Conservation (phyloP, 805 yeast species). For the Wickerhamiella bombiphila region DNA sequence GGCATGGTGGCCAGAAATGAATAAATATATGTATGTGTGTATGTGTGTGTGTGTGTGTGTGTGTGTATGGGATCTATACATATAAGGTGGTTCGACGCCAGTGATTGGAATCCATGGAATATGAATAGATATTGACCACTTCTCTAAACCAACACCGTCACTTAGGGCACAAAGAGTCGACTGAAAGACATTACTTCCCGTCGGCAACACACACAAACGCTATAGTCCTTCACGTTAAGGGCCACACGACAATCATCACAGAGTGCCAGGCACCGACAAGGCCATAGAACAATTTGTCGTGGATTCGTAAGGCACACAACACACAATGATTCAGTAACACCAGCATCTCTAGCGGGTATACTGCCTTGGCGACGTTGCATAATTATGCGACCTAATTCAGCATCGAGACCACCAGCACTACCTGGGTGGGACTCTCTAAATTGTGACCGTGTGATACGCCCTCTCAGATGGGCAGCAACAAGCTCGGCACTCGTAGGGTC, state of each 20-base stretch:
- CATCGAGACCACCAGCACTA: background rate
- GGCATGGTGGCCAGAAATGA: conserved; percentile 3
- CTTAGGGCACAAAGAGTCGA: conserved; percentile 41
- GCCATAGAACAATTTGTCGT: conserved; percentile 78
- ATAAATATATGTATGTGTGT: background rate
- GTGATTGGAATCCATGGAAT: too few species aligned
- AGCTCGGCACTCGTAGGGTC: conserved; percentile 1
- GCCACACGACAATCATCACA: conserved; percentile 74
- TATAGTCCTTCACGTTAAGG: conserved; percentile 55
- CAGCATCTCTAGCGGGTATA: background rate
- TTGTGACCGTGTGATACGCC: background rate
- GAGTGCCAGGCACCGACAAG: conserved; percentile 77
- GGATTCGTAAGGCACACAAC: conserved; percentile 68
- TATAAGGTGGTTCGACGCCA: too few species aligned
- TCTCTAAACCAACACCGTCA: background rate
- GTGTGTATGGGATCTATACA: too few species aligned
- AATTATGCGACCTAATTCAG: background rate
- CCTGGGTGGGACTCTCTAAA: background rate
- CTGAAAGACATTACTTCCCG: conserved; percentile 54
- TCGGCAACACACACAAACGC: conserved; percentile 77
- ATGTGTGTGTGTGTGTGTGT: background rate
- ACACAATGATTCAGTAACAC: conserved; percentile 29
- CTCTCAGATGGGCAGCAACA: background rate
- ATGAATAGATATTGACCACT: too few species aligned
- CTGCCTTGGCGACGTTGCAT: background rate